Conservation (phyloP, 1,139 yeast genomes). For the Wickerhamiella pararugosa region DNA sequence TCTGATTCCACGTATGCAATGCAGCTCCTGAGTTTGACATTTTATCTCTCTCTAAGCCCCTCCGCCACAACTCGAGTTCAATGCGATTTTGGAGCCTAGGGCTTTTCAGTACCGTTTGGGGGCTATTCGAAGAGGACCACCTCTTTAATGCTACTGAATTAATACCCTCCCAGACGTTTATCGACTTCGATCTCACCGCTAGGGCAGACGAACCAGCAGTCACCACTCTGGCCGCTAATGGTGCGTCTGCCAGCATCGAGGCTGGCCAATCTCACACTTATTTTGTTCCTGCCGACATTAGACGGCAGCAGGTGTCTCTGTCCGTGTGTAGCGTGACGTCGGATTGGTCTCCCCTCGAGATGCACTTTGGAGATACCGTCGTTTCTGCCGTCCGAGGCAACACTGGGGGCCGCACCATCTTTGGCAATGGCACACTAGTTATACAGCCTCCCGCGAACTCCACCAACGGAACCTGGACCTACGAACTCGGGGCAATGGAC, state of each 20-base stretch:
- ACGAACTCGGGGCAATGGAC: constrained; percentile 52
- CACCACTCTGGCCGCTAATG: background rate
- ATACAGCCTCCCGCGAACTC: background rate
- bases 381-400: background rate
- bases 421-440: constrained; percentile 4
- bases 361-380: background rate
- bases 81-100: no score
- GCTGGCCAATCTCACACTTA: constrained; percentile 2
- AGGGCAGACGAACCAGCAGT: no score
- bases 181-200: no score
- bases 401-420: background rate
- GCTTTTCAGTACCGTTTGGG: no score
- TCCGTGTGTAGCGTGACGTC: no score
- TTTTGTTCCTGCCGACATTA: background rate
- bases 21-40: no score
- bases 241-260: background rate
- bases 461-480: constrained; percentile 24
- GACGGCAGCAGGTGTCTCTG: background rate
- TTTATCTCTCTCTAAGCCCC: no score
- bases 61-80: no score
- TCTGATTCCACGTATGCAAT: no score
- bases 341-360: constrained; percentile 7
- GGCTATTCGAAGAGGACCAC: no score
- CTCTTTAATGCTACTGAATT: no score
- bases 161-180: no score